Base-by-base conservation (phyloP, 2,329 filamentous ascomycete species). In the Talaromyces pinophilus region DNA sequence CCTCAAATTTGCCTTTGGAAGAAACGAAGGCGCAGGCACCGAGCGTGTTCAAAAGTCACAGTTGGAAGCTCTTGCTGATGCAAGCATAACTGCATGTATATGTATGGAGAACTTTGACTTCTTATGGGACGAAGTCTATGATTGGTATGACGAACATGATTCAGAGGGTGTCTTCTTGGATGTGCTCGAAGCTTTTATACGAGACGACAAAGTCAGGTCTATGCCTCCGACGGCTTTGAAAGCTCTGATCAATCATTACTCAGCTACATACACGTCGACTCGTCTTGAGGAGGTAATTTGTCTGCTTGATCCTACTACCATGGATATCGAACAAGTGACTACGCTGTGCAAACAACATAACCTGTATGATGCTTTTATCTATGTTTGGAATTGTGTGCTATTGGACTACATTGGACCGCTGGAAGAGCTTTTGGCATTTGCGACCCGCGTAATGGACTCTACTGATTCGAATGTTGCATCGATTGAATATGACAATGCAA, bases 311-410 rank as follows among this genome's bases (percentile, higher is more conserved):
- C 96, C 94, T 1, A 83, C 87, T 15, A 97, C 93, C 0, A 88
- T 99, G 75, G 96, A 99, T 75, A 88, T 99, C 71, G 94, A 99
- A 75, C 92, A 98, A 77, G 88, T 96, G 66, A 97, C 94, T 0
- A 86, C 86, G 13, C 83, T 99, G 28, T 99, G 95, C 84, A 96
- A 95, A 77, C 90, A 94, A 75, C 89, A 98, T 76, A 88, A 90
- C 70, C 85, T 99, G 3, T 99, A 97, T 74, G 96, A 99, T 78
- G 96, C 95, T 1, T 86, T 97, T 65, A 93, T 96, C 52, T 97
- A 98, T 76, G 91, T 99, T 64, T 99, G 95, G 95, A 98, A 96
- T 68, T 90, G 92, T 77, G 93, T 92, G 2, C 82, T 99, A 33
- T 83, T 84, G 68, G 96, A 99, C 77, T 97, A 96, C 73, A 89